phyloP scores from a whole-genome alignment of 2,329 filamentous ascomycete species.

The Septoria linicola region DNA sequence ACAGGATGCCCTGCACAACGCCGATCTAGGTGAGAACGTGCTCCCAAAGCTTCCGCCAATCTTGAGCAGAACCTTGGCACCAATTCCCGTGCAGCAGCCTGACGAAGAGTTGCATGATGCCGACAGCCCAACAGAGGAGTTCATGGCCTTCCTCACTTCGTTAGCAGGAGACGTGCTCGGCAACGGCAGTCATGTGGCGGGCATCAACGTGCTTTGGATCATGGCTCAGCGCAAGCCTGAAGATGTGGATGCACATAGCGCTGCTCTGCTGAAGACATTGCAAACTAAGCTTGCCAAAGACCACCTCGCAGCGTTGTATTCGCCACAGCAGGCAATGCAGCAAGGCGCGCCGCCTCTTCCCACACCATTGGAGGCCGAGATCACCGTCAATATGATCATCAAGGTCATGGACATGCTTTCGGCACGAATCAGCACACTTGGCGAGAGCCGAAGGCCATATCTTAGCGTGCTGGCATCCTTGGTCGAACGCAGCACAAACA shows the following conservation, averaged over 20 bases:
- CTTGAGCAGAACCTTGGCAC: conserved; percentile 79
- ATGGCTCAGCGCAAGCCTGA: conserved; percentile 79
- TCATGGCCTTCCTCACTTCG: conserved; percentile 79
- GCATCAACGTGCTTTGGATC: conserved; percentile 91
- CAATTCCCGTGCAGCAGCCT: conserved; percentile 76
- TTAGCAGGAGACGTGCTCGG: conserved; percentile 80
- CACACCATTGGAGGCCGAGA: conserved; percentile 74
- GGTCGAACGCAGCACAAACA: conserved; percentile 90
- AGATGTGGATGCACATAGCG: conserved; percentile 86
- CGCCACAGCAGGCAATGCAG: conserved; percentile 53
- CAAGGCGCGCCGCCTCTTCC: conserved; percentile 49
- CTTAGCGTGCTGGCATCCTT: conserved; percentile 91
- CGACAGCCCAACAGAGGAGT: conserved; percentile 75
- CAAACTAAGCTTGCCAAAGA: conserved; percentile 90
- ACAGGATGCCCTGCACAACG: conserved; percentile 83
- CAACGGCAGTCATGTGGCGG: conserved; percentile 76
- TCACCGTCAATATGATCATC: conserved; percentile 88
- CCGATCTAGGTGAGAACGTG: conserved; percentile 67
- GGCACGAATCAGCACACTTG: conserved; percentile 85
- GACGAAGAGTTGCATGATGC: conserved; percentile 69
- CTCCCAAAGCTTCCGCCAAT: conserved; percentile 66
- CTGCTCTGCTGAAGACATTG: conserved; percentile 86
- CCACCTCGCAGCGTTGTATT: conserved; percentile 73
- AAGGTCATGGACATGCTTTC: conserved; percentile 94
- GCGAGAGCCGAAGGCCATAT: conserved; percentile 88